These are phyloP conservation scores for Isabelozyma gotoi DNA, from an alignment of 805 yeast genomes.

Conservation along the genomic window DNA sequence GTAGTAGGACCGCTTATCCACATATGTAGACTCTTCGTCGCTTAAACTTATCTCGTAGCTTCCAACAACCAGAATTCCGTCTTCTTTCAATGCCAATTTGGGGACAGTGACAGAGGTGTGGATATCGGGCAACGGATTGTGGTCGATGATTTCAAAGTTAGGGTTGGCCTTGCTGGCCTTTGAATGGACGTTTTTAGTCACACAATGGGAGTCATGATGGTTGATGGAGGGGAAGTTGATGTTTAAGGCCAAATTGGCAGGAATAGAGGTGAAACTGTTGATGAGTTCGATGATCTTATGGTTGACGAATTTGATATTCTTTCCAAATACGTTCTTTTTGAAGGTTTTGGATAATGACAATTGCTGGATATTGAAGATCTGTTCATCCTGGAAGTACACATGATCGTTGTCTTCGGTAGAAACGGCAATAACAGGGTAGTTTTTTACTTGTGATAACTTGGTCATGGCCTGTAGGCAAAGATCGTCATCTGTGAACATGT, in stretches of 20 bases:
- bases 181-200: conserved; percentile 5
- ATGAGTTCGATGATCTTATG: conserved; percentile 19
- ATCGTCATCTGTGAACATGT: conserved; percentile 1
- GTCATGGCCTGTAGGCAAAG: conserved; percentile 15
- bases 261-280: not conserved
- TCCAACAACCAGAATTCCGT: conserved; percentile 2
- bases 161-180: conserved; percentile 2
- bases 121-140: not conserved
- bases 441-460: conserved; percentile 12
- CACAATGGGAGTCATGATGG: conserved; percentile 19
- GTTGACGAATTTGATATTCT: conserved; percentile 25
- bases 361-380: conserved; percentile 17
- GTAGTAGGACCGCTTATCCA: conserved; percentile 10
- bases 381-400: conserved; percentile 34
- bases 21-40: conserved; percentile 6
- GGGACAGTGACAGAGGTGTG: conserved; percentile 3
- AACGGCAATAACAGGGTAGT: conserved; percentile 20
- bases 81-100: conserved; percentile 3
- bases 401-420: conserved; percentile 26
- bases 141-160: conserved; percentile 1
- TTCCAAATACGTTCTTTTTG: conserved; percentile 19
- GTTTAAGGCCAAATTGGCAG: conserved; percentile 12
- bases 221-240: conserved; percentile 30
- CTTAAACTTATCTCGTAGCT: conserved; percentile 2
- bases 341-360: conserved; percentile 7